Evolutionary conservation across 202 grass and related monocot species (phyloP).

Genomic region (Zizania palustris): DNA sequence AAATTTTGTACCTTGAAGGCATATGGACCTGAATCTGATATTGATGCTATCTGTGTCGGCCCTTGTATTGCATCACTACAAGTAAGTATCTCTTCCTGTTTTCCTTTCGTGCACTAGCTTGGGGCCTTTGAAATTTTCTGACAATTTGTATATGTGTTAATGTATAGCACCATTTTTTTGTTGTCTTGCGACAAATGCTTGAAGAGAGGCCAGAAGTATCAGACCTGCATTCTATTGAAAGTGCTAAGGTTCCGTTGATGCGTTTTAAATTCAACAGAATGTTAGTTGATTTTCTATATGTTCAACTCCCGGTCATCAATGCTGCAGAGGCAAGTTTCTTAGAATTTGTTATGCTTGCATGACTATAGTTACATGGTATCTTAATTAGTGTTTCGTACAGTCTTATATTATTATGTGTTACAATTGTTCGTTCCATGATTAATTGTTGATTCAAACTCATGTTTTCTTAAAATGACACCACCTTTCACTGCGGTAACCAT

Average conservation of each 20-base stretch:
- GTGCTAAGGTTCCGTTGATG: slow-evolving; percentile 83
- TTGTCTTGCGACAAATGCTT: slow-evolving; percentile 59
- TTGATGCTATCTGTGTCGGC: slow-evolving; percentile 69
- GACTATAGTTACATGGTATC: not conserved
- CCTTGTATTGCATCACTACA: slow-evolving; percentile 62
- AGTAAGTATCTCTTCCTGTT: slow-evolving; percentile 50
- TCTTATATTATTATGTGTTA: slow-evolving; percentile 28
- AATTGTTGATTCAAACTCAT: slow-evolving; percentile 2
- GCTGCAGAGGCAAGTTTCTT: slow-evolving; percentile 57
- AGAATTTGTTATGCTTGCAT: slow-evolving; percentile 5
- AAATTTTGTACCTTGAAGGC: slow-evolving; percentile 46
- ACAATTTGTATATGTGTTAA: slow-evolving; percentile 38
- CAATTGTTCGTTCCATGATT: slow-evolving; percentile 16
- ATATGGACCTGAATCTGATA: slow-evolving; percentile 77
- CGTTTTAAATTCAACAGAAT: slow-evolving; percentile 79
- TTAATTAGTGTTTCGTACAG: slow-evolving; percentile 22
- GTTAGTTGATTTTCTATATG: slow-evolving; percentile 71
- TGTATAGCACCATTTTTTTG: slow-evolving; percentile 70
- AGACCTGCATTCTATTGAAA: slow-evolving; percentile 70
- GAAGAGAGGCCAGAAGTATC: slow-evolving; percentile 62
- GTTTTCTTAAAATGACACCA: slow-evolving; percentile 11
- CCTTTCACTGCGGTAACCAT: slow-evolving; percentile 10
- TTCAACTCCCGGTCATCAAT: slow-evolving; percentile 60
- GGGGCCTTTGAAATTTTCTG: slow-evolving; percentile 22
- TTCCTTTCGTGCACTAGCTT: slow-evolving; percentile 16